These are phyloP conservation scores for Botryotinia convoluta DNA, from an alignment of 2,329 filamentous ascomycete species.

Conservation along the genomic window DNA sequence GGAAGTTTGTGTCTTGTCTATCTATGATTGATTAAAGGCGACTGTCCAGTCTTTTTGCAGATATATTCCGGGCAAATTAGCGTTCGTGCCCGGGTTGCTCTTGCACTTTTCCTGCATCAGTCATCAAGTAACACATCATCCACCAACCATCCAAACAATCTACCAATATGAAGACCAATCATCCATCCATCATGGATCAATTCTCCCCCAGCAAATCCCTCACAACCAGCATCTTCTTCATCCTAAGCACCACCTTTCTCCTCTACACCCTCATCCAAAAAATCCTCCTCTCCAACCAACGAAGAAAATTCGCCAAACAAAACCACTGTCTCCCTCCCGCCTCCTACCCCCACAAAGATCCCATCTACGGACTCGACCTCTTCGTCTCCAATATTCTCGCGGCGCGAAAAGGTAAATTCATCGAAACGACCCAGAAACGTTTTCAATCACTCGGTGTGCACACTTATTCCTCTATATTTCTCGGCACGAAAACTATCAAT, in stretches of 20 bases:
- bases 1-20: neutral
- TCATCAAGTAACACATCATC: neutral
- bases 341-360: conserved; percentile 51
- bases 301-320: conserved; percentile 16
- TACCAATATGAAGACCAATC: too few species aligned
- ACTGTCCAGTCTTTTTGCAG: neutral
- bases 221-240: neutral
- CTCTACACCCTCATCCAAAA: conserved; percentile 21
- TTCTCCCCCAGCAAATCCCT: neutral
- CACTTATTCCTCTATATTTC: conserved; percentile 19
- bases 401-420: conserved; percentile 40
- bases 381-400: conserved; percentile 43
- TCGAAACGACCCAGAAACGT: conserved; percentile 39
- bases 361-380: conserved; percentile 52
- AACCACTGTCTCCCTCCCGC: conserved; percentile 49
- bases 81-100: neutral
- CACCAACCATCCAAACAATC: neutral
- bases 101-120: neutral
- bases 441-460: conserved; percentile 34
- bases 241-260: conserved; percentile 19
- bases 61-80: neutral
- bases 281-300: conserved; percentile 14
- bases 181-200: neutral
- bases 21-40: neutral
- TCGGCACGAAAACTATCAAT: conserved; percentile 42